Base-by-base conservation (phyloP, 768 basidiomycete species). In the Cyathus striatus region DNA sequence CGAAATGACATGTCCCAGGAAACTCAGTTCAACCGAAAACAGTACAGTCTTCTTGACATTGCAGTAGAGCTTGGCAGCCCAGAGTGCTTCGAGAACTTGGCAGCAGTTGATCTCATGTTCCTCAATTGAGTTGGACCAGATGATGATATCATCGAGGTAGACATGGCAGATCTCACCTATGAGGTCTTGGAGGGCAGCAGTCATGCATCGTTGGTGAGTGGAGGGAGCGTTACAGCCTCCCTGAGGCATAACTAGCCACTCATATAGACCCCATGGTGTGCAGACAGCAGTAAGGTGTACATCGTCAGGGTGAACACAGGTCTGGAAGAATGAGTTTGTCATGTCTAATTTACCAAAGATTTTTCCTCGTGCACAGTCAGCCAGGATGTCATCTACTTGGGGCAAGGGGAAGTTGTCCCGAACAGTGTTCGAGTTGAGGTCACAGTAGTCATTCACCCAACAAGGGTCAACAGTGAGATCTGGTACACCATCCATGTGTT, bases 71-170 rank as follows among this genome's bases (percentile, higher is more conserved):
- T 41, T 42, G 1, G 46, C 44, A 9, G 25, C 20, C 14, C 22
- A 22, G 2, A 58, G 39, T 0, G 49, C 55, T 0, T 57, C 52
- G 0, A 70, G 51, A 14, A 68, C 56, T 0, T 18, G 16, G 0
- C 41, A 24, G 1, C 65, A 53, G 38, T 64, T 53, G 1, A 22
- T 0, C 1, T 45, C 30, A 21, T 73, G 71, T 39, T 70, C 62
- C 3, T 62, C 63, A 0, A 65, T 14, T 0, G 53, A 46, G 0
- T 68, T 7, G 0, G 69, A 76, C 64, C 66, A 75, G 20, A 74
- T 70, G 12, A 75, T 53, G 32, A 74, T 68, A 40, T 74, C 63
- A 42, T 76, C 68, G 0, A 75, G 52, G 44, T 75, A 75, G 0
- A 71, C 59, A 42, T 74, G 66, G 40, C 69, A 68, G 35, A 73